Conservation (phyloP, 345 rosid species). For the Lenwebbia sp. region DNA sequence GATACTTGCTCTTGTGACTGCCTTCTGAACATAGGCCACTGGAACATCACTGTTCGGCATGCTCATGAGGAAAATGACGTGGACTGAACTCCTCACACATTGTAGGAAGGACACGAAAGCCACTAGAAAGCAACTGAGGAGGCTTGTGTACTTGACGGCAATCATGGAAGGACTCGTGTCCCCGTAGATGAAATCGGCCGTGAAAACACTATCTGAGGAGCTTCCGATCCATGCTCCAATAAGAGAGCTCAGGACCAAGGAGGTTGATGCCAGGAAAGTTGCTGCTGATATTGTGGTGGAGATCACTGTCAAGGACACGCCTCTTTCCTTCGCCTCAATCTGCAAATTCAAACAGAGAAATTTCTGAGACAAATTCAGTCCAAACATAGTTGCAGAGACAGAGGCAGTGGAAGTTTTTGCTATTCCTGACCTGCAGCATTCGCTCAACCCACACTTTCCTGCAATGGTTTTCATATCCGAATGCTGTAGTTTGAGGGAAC, state of each 20-base stretch:
- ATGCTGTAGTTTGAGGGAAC: not conserved
- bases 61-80: conserved; percentile 19
- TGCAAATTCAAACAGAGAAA: not conserved
- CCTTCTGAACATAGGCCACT: conserved; percentile 7
- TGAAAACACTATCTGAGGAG: not conserved
- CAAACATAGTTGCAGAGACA: not conserved
- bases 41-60: conserved; percentile 4
- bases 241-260: conserved; percentile 11
- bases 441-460: not conserved
- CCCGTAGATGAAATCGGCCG: conserved; percentile 4
- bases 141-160: conserved; percentile 12
- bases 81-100: conserved; percentile 8
- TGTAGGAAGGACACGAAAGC: conserved; percentile 15
- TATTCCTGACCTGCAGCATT: not conserved
- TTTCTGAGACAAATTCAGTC: not conserved
- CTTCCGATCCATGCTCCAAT: conserved; percentile 15
- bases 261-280: conserved; percentile 11
- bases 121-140: conserved; percentile 13
- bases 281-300: conserved; percentile 11
- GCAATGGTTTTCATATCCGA: not conserved
- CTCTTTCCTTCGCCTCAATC: not conserved
- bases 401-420: not conserved
- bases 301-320: conserved; percentile 7
- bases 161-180: conserved; percentile 9
- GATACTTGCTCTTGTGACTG: conserved; percentile 1